Evolutionary conservation across 23 red algal species (phyloP).

Genomic region (Gracilariopsis chorda): DNA sequence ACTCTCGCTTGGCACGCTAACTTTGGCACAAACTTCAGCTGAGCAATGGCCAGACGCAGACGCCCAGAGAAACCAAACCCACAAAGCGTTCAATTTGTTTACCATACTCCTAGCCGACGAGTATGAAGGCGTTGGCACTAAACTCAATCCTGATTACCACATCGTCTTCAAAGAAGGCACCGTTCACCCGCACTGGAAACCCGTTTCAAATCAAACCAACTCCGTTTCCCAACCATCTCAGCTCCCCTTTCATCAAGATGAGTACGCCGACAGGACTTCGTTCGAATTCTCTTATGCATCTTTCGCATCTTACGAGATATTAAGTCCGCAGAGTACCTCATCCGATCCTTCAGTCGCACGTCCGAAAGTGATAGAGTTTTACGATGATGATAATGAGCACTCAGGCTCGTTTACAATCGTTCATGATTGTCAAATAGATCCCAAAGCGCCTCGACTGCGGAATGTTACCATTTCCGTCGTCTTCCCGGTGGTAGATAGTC

Average conservation of each 20-base stretch:
- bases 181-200: neutral
- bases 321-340: constrained; percentile 2
- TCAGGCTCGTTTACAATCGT: constrained; percentile 65
- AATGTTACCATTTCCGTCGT: constrained; percentile 45
- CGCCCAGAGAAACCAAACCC: constrained; percentile 17
- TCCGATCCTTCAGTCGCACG: neutral
- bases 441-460: neutral
- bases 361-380: constrained; percentile 46
- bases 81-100: constrained; percentile 5
- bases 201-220: neutral
- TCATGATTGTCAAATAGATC: constrained; percentile 31
- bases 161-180: constrained; percentile 30
- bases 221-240: too few species aligned
- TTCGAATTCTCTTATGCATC: constrained; percentile 41
- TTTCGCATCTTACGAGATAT: constrained; percentile 27
- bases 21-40: neutral
- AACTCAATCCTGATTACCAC: neutral
- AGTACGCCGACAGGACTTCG: constrained; percentile 38
- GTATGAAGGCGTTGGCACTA: neutral
- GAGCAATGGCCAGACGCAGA: neutral
- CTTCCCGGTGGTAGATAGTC: constrained; percentile 13
- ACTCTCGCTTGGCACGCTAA: neutral
- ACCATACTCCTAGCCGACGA: constrained; percentile 10
- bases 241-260: constrained; percentile 40
- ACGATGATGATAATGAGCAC: constrained; percentile 33